Conservation (phyloP, 192 early-diverging fungal genomes). For the Thamnidium elegans region DNA sequence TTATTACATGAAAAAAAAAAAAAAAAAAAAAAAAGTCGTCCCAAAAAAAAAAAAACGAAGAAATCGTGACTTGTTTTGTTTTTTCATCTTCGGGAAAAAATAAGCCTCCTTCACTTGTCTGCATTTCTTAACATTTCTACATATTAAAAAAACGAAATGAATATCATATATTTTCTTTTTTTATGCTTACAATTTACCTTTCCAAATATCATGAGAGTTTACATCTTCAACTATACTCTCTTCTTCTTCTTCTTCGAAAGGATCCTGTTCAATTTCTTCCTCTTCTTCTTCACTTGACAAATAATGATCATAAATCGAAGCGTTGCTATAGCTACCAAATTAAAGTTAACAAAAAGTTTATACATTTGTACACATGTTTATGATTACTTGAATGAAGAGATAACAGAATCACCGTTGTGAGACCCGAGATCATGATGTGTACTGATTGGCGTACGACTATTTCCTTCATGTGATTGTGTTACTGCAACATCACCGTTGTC, state of each 20-base stretch:
- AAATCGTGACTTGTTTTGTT: constrained; percentile 4
- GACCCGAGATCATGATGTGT: no score
- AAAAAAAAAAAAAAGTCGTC: constrained; percentile 13
- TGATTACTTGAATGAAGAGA: no score
- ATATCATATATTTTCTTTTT: not conserved
- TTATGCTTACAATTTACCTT: not conserved
- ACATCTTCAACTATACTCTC: not conserved
- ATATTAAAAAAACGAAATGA: no score
- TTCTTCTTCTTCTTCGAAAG: not conserved
- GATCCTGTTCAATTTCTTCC: not conserved
- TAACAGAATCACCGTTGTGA: no score
- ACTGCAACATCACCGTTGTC: constrained; percentile 6
- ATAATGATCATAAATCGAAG: not conserved
- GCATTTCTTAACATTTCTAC: no score
- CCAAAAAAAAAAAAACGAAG: constrained; percentile 13
- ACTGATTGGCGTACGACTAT: no score
- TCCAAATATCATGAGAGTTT: not conserved
- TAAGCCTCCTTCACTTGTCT: no score
- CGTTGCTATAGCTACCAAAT: not conserved
- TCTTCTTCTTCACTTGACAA: not conserved
- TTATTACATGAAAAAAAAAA: not conserved
- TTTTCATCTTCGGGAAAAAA: not conserved
- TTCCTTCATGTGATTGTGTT: no score
- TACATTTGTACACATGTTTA: no score
- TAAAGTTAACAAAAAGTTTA: no score